A percentile compares a stretch with the other conserved stretches of the same genome.
phyloP scores from a whole-genome alignment of 805 yeast genomes.

The Suhomyces faveliae region DNA sequence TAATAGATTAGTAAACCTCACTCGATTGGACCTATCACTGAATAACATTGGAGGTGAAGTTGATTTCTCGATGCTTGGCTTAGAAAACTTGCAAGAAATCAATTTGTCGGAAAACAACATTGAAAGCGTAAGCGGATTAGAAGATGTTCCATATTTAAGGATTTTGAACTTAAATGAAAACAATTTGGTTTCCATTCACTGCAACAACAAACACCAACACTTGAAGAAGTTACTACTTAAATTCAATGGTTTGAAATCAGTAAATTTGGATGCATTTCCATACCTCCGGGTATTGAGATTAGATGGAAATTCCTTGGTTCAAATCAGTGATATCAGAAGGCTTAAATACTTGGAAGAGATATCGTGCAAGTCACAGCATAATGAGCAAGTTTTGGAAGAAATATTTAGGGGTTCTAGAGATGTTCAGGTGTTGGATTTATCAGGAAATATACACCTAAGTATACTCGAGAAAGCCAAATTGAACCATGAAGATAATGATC shows the following conservation, averaged over 20 bases:
- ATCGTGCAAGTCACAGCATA: constrained; percentile 38
- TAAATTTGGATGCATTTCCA: constrained; percentile 36
- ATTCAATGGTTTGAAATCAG: constrained; percentile 31
- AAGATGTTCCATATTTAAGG: constrained; percentile 32
- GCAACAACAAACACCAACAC: constrained; percentile 22
- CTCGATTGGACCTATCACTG: constrained; percentile 38
- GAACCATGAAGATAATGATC: constrained; percentile 1
- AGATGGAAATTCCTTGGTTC: constrained; percentile 41
- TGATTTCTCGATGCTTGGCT: constrained; percentile 31
- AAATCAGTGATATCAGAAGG: constrained; percentile 24
- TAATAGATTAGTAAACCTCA: constrained; percentile 37
- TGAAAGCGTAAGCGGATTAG: constrained; percentile 32
- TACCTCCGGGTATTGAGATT: constrained; percentile 42
- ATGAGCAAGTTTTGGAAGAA: not conserved
- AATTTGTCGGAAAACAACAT: constrained; percentile 44
- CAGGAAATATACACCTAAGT: constrained; percentile 33
- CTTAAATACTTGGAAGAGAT: constrained; percentile 41
- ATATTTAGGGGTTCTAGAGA: constrained; percentile 11
- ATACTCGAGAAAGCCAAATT: constrained; percentile 5
- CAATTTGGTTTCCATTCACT: constrained; percentile 20
- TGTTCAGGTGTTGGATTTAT: constrained; percentile 36
- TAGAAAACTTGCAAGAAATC: constrained; percentile 44
- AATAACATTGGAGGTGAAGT: constrained; percentile 41
- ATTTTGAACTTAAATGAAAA: constrained; percentile 45
- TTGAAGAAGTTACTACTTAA: constrained; percentile 40